Conservation (phyloP, 495 filamentous ascomycete species). For the Entonaema liquescens region DNA sequence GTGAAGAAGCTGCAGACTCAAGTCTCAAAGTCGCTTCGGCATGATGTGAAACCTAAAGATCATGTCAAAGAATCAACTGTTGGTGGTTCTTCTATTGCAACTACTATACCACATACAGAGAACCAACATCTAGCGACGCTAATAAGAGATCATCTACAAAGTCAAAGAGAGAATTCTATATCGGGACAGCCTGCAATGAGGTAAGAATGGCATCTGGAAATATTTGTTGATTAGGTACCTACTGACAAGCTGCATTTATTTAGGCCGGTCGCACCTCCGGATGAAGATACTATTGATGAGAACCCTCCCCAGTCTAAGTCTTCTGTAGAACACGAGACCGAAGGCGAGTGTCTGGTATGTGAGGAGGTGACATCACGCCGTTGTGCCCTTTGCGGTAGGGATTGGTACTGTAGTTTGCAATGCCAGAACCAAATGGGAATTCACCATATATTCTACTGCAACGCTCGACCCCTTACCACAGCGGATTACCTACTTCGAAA, state of each 20-base stretch:
- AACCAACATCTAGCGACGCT: neutral
- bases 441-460: conserved; percentile 9
- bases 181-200: neutral
- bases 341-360: neutral
- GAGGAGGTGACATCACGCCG: neutral
- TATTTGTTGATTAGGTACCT: neutral
- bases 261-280: neutral
- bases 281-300: neutral
- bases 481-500: neutral
- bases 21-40: neutral
- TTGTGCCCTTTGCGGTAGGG: neutral
- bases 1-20: neutral
- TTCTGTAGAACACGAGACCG: neutral
- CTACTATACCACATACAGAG: neutral
- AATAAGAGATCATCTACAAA: neutral
- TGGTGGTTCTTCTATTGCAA: conserved; percentile 2
- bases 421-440: conserved; percentile 1
- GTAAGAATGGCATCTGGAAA: neutral
- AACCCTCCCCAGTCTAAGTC: neutral
- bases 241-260: neutral
- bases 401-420: conserved; percentile 1
- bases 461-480: neutral
- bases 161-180: neutral
- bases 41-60: neutral
- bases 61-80: conserved; percentile 3